Evolutionary conservation across 805 yeast species (phyloP), one percentile per base, ranked within the genome.

Genomic region (Saccharomyces paradoxus): DNA sequence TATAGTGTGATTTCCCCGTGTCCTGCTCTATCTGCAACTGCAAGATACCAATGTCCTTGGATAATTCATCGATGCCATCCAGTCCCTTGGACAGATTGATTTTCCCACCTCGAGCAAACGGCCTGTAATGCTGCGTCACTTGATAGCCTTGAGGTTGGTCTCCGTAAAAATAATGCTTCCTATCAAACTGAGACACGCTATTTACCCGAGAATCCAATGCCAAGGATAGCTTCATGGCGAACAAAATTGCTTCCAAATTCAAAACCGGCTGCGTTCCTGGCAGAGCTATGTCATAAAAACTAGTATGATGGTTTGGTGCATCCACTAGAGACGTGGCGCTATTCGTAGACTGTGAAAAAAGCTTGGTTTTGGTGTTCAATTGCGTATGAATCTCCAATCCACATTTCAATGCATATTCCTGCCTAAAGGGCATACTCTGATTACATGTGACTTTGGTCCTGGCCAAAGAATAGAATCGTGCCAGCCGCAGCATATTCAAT

Each of bases 141-240:
- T 94, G 99, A 70, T 90, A 94, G 1, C 99, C 99, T 52, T 87
- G 71, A 0, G 99, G 99, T 67, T 94, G 98, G 69, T 94, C 99
- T 1, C 91, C 92, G 68, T 94, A 94, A 69, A 94, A 90, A 68
- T 94, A 94, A 68, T 94, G 99, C 69, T 94, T 94, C 60, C 99
- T 76, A 65, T 94, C 99, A 68, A 94, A 94, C 1, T 84, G 74
- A 0, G 92, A 86, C 7, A 64, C 58, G 0, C 69, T 59, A 55
- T 80, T 80, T 14, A 94, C 77, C 0, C 74, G 66, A 55, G 89
- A 80, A 32, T 84, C 76, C 52, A 91, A 69, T 0, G 94, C 88
- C 1, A 79, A 68, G 0, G 95, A 91, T 0, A 96, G 81, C 61
- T 81, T 81, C 46, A 89, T 63, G 0, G 96, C 96, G 32, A 80